These are phyloP conservation scores for Nothopassalora personata DNA, from an alignment of 2,329 filamentous ascomycete genomes.

Conservation along the genomic window DNA sequence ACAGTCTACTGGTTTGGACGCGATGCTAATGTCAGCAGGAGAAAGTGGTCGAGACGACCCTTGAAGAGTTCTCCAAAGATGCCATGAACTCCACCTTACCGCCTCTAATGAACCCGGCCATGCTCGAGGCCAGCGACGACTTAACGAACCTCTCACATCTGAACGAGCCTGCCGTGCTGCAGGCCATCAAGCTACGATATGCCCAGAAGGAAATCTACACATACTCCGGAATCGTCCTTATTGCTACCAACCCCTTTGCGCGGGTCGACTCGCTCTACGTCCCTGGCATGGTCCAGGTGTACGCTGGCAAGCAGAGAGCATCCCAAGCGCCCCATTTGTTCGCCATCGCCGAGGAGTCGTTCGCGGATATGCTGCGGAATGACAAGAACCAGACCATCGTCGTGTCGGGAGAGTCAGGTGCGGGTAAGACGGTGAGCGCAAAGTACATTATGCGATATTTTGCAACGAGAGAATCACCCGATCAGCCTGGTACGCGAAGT, in stretches of 20 bases:
- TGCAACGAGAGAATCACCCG: slow-evolving; percentile 89
- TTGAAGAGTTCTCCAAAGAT: slow-evolving; percentile 69
- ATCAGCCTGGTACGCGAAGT: slow-evolving; percentile 70
- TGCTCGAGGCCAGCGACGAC: slow-evolving; percentile 98
- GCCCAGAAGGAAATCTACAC: slow-evolving; percentile 99
- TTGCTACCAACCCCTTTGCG: slow-evolving; percentile 96
- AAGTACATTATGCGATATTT: slow-evolving; percentile 99
- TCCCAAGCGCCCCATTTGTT: slow-evolving; percentile 97
- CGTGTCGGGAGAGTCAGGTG: slow-evolving; percentile 98
- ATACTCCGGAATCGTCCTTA: slow-evolving; percentile 96
- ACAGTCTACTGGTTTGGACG: neutral
- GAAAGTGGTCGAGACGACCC: slow-evolving; percentile 72
- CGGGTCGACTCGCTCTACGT: slow-evolving; percentile 97
- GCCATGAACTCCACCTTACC: slow-evolving; percentile 74
- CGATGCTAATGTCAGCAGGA: slow-evolving; percentile 50
- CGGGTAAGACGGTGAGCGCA: slow-evolving; percentile 96
- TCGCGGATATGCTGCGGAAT: slow-evolving; percentile 97
- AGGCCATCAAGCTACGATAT: slow-evolving; percentile 96
- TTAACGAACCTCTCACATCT: slow-evolving; percentile 95
- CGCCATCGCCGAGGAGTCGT: slow-evolving; percentile 97
- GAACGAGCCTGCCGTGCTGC: slow-evolving; percentile 95
- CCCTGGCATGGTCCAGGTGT: slow-evolving; percentile 98
- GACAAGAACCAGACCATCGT: slow-evolving; percentile 96
- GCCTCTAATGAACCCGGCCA: slow-evolving; percentile 93
- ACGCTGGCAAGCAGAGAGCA: slow-evolving; percentile 91